These are phyloP conservation scores for Starmera quercuum DNA, from an alignment of 805 yeast species.

Conservation along the genomic window DNA sequence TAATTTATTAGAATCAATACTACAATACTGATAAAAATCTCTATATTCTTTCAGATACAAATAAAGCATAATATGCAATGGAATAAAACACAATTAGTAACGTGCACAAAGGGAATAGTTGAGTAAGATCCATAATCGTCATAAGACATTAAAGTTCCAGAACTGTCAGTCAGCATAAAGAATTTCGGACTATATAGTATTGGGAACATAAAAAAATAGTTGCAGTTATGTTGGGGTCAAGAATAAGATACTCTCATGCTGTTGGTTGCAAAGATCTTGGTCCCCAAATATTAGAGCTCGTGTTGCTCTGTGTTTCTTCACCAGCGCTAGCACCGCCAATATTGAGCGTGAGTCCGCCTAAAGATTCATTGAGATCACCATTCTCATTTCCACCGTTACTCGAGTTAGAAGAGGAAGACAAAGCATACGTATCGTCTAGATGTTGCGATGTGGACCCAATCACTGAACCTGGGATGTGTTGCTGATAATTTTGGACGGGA, in stretches of 20 bases:
- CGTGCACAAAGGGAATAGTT: not conserved
- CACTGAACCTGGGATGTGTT: slow-evolving; percentile 13
- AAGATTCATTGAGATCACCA: slow-evolving; percentile 12
- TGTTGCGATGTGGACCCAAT: slow-evolving; percentile 1
- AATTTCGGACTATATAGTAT: too few relatives aligned
- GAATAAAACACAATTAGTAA: not conserved
- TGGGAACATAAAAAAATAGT: too few relatives aligned
- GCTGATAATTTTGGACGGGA: slow-evolving; percentile 7
- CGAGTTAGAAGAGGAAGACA: slow-evolving; percentile 3
- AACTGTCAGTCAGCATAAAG: too few relatives aligned
- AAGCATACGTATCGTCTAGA: slow-evolving; percentile 2
- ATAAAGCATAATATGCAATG: not conserved
- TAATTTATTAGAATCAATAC: too few relatives aligned
- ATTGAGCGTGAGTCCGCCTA: slow-evolving; percentile 16
- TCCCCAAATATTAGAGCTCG: slow-evolving; percentile 21
- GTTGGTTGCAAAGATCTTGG: slow-evolving; percentile 10
- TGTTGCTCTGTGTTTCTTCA: slow-evolving; percentile 2
- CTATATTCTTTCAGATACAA: too few relatives aligned
- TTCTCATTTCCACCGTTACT: slow-evolving; percentile 12
- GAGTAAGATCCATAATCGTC: not conserved
- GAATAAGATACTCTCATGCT: not conserved
- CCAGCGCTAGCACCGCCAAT: slow-evolving; percentile 5
- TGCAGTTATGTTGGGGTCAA: too few relatives aligned
- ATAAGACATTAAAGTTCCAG: not conserved
- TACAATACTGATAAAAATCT: too few relatives aligned